These are phyloP conservation scores for Ogataea philodendri DNA, from an alignment of 805 yeast genomes.

Conservation along the genomic window DNA sequence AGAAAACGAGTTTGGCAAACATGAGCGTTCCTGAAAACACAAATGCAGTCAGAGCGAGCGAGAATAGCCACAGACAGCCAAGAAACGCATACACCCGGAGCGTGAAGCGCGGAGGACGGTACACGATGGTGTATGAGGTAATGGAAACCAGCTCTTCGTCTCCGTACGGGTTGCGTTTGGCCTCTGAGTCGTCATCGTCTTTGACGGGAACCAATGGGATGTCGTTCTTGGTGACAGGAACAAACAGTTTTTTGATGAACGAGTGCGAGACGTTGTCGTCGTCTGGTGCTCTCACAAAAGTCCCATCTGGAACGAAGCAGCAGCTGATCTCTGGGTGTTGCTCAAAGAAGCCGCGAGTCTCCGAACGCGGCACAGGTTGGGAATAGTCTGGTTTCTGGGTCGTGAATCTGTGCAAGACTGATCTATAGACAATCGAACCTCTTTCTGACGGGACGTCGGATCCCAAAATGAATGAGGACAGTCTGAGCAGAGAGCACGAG, in stretches of 20 bases:
- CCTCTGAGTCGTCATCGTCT: slow-evolving; percentile 32
- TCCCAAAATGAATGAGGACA: slow-evolving; percentile 79
- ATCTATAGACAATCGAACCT: slow-evolving; percentile 63
- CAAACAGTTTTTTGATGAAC: slow-evolving; percentile 65
- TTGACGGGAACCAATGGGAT: slow-evolving; percentile 46
- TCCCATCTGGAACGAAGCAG: slow-evolving; percentile 77
- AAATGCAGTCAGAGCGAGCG: slow-evolving; percentile 35
- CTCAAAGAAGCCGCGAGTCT: slow-evolving; percentile 44
- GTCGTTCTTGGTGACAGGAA: slow-evolving; percentile 80
- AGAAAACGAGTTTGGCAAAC: too few species aligned
- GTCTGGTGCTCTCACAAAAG: slow-evolving; percentile 81
- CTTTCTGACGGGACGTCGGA: slow-evolving; percentile 62
- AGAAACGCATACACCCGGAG: slow-evolving; percentile 52
- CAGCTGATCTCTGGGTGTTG: slow-evolving; percentile 44
- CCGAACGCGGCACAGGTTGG: slow-evolving; percentile 50
- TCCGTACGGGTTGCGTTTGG: slow-evolving; percentile 33
- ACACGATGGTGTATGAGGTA: slow-evolving; percentile 66
- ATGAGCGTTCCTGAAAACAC: slow-evolving; percentile 21
- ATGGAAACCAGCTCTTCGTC: slow-evolving; percentile 35
- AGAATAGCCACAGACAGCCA: slow-evolving; percentile 43
- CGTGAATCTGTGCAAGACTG: slow-evolving; percentile 40
- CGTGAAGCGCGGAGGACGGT: slow-evolving; percentile 79
- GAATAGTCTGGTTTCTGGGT: slow-evolving; percentile 43
- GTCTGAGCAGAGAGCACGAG: slow-evolving; percentile 55
- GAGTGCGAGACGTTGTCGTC: slow-evolving; percentile 71